Evolutionary conservation across 2,329 filamentous ascomycete genomes (phyloP), one percentile per base, ranked within the genome.

Genomic region (Botryotinia convoluta): DNA sequence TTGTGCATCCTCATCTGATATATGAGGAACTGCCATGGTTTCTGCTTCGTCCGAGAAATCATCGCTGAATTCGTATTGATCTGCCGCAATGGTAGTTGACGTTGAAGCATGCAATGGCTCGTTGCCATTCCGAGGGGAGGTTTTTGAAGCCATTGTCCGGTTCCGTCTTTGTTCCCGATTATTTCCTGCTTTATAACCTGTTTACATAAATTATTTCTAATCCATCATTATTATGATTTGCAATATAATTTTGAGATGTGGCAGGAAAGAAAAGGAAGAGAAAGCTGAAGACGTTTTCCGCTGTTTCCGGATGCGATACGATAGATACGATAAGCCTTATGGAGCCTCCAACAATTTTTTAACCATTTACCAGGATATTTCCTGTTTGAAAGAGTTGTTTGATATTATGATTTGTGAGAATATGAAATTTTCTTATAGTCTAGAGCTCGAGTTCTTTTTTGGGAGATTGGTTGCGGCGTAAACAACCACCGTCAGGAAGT

Each of bases 1-100:
- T 76, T 89, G 87, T 7, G 86, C 88, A 76, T 87, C 87, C 77
- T 90, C 87, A 73, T 87, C 78, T 22, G 79, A 75, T 39, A 79
- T 74, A 71, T 76, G 70, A 57, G 74, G 74, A 42, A 74, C 64
- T 20, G 74, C 61, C 73, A 78, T 78, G 54, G 73, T 76, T 54
- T 78, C 78, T 39, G 63, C 51, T 16, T 78, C 77, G 61, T 77
- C 76, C 22, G 73, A 74, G 8, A 72, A 32, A n/a, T 76, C 74
- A 57, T 73, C 72, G 51, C 73, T 63, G 20, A 67, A 62, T 69
- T 76, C 72, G 48, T 64, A 26, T 29, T 59, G 64, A 64, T 75
- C 71, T 45, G 72, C 72, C 42, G 54, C 60, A 26, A 73, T 63
- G 35, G 69, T 69, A 29, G 63, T 67, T 69, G 74, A 74, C 39